Evolutionary conservation across 495 filamentous ascomycete genomes (phyloP).

Genomic region (Tuber umbilicatum): DNA sequence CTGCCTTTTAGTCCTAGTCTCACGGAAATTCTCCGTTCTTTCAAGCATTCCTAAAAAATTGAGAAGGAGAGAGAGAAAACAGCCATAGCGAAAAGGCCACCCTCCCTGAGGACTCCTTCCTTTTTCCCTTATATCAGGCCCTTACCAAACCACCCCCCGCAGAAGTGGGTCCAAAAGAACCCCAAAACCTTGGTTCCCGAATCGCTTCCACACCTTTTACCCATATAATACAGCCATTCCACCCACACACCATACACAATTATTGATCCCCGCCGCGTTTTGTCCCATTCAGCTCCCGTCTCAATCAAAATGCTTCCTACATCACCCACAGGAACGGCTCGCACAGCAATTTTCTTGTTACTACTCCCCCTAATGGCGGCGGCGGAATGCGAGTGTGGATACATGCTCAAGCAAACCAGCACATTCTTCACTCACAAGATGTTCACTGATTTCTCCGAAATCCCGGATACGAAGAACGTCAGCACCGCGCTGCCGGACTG

Average conservation of each 20-base stretch:
- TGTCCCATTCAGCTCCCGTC: neutral
- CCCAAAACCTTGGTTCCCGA: neutral
- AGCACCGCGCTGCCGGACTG: slow-evolving; percentile 27
- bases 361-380: slow-evolving; percentile 5
- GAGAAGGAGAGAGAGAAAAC: neutral
- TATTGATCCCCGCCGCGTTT: neutral
- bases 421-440: slow-evolving; percentile 33
- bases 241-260: too few species aligned
- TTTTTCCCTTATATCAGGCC: neutral
- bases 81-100: neutral
- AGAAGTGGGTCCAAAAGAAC: neutral
- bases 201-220: neutral
- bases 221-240: too few species aligned
- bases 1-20: neutral
- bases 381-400: slow-evolving; percentile 39
- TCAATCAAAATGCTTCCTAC: neutral
- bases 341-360: slow-evolving; percentile 6
- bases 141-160: neutral
- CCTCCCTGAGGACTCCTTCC: neutral
- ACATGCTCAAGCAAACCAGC: slow-evolving; percentile 27
- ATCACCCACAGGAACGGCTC: neutral
- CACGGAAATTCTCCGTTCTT: neutral
- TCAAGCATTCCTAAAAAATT: neutral
- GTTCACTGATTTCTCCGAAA: slow-evolving; percentile 27
- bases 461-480: slow-evolving; percentile 22